Conservation (phyloP, 768 basidiomycete genomes). For the Podaxis carcinomalis region DNA sequence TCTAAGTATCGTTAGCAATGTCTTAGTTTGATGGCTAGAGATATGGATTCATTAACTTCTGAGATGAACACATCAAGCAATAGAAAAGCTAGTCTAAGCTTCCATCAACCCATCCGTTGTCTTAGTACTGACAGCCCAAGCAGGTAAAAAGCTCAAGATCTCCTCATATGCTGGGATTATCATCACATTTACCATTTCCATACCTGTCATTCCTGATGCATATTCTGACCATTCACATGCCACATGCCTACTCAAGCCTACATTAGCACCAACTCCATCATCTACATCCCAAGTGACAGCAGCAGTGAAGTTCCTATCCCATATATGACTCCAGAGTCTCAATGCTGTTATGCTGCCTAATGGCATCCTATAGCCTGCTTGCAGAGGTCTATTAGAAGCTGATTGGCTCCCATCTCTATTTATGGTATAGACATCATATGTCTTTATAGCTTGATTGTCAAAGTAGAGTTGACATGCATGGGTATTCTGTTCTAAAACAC, state of each 20-base stretch:
- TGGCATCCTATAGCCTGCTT: conserved; percentile 36
- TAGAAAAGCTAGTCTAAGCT: conserved; percentile 28
- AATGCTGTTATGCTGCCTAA: conserved; percentile 27
- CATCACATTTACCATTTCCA: conserved; percentile 23
- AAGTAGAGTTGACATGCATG: conserved; percentile 64
- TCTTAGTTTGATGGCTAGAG: no score
- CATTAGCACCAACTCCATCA: conserved; percentile 11
- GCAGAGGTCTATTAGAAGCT: conserved; percentile 25
- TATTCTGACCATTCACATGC: conserved; percentile 67
- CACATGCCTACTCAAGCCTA: conserved; percentile 35
- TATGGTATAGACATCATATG: conserved; percentile 1
- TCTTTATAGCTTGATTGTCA: conserved; percentile 25
- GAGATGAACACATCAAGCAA: neutral
- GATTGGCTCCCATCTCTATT: neutral
- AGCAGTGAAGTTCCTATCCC: conserved; percentile 51
- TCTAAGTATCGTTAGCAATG: no score
- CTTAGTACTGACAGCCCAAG: conserved; percentile 63
- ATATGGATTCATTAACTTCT: no score
- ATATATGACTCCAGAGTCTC: conserved; percentile 56
- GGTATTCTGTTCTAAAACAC: conserved; percentile 52
- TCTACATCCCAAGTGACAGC: conserved; percentile 42
- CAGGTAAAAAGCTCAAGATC: conserved; percentile 55
- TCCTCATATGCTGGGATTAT: conserved; percentile 73
- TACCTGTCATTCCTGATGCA: conserved; percentile 40
- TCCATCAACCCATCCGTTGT: conserved; percentile 54